A percentile compares a stretch with the other conserved stretches of the same genome.
Evolutionary conservation across 768 basidiomycete genomes (phyloP).

Genomic region (Russula abietina): DNA sequence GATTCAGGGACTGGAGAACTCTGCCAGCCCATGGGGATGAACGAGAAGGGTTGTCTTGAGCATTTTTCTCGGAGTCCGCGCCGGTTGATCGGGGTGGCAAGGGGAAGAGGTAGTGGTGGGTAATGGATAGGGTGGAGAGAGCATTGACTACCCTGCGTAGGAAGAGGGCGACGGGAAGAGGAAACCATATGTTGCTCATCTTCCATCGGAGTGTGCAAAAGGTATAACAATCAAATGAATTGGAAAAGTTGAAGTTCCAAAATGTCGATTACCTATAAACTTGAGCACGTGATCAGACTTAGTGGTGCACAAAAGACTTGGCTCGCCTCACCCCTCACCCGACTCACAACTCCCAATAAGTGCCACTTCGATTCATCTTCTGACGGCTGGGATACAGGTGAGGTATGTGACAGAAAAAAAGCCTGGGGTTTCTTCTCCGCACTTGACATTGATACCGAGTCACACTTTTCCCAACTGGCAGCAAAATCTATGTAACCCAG

Average conservation of each 20-base stretch:
- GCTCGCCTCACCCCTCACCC: too few relatives aligned
- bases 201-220: slow-evolving; percentile 18
- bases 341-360: too few relatives aligned
- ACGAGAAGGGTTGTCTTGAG: background rate
- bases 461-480: background rate
- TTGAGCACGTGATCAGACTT: background rate
- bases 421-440: background rate
- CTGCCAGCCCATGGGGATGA: background rate
- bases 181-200: slow-evolving; percentile 47
- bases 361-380: background rate
- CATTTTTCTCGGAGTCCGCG: slow-evolving; percentile 9
- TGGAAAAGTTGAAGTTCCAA: too few relatives aligned
- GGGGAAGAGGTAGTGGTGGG: slow-evolving; percentile 50
- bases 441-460: background rate
- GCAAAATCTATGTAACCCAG: too few relatives aligned
- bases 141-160: slow-evolving; percentile 62
- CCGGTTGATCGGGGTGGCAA: slow-evolving; percentile 26
- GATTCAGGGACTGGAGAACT: background rate
- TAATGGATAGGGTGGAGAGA: slow-evolving; percentile 63
- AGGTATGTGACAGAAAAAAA: background rate
- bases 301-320: too few relatives aligned
- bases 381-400: background rate
- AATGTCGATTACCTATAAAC: background rate
- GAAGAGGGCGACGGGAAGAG: slow-evolving; percentile 53
- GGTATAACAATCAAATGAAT: background rate